Percentiles rank a stretch among this genome's conserved stretches.
phyloP scores from a whole-genome alignment of 371 early-diverging fungal genomes.

The Apophysomyces ossiformis region DNA sequence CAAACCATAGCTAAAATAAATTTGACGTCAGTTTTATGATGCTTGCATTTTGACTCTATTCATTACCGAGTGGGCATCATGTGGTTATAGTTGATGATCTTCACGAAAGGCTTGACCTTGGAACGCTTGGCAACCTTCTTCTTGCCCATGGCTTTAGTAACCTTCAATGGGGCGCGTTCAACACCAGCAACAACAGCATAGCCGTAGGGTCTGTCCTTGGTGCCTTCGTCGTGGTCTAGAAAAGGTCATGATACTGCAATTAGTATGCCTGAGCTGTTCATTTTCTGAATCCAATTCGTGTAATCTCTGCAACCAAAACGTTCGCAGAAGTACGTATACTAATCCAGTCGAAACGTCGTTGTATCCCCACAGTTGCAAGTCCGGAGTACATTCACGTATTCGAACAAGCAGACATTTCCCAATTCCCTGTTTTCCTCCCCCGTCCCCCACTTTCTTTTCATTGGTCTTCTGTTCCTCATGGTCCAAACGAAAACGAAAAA shows the following conservation, averaged over 20 bases:
- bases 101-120: slow-evolving; percentile 96
- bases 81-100: slow-evolving; percentile 97
- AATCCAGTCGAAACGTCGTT: neutral
- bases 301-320: neutral
- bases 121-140: slow-evolving; percentile 94
- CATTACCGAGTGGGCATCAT: slow-evolving; percentile 95
- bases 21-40: neutral
- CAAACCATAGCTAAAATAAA: slow-evolving; percentile 66
- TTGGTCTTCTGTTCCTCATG: too few species aligned
- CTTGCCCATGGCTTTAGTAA: slow-evolving; percentile 91
- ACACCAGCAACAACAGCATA: slow-evolving; percentile 97
- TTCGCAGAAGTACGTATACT: neutral
- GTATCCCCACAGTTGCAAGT: neutral
- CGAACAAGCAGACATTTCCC: neutral
- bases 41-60: neutral
- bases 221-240: slow-evolving; percentile 80
- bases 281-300: neutral
- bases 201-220: slow-evolving; percentile 92
- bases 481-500: neutral
- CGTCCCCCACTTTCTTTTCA: neutral
- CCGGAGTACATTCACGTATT: neutral
- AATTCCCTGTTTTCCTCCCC: neutral
- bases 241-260: neutral
- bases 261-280: neutral
- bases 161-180: slow-evolving; percentile 94